Conservation (phyloP, 176 grass and related monocot genomes). For the Eragrostis nindensis region DNA sequence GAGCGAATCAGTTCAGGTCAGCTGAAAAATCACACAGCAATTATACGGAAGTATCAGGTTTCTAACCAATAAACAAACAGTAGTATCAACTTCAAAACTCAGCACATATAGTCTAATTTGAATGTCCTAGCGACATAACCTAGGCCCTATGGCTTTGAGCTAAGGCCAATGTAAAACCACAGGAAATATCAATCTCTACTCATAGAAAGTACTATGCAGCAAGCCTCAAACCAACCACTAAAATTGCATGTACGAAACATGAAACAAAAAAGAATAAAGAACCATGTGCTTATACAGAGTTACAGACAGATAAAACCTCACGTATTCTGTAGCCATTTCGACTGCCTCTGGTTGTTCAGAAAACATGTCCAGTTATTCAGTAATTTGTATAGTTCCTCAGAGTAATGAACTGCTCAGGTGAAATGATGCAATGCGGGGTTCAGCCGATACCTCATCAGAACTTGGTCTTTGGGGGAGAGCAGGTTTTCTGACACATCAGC, state of each 20-base stretch:
- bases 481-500: constrained; percentile 43
- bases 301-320: neutral
- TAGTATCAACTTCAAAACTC: neutral
- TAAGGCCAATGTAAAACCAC: neutral
- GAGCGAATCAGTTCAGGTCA: neutral
- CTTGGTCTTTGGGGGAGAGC: constrained; percentile 43
- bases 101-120: neutral
- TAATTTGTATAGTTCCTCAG: neutral
- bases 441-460: constrained; percentile 58
- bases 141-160: neutral
- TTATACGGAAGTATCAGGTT: neutral
- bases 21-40: neutral
- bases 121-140: neutral
- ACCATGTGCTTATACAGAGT: neutral
- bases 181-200: neutral
- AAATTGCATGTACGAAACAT: neutral
- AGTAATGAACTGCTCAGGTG: neutral
- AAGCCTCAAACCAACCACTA: neutral
- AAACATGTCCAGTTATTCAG: neutral
- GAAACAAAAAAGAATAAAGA: neutral
- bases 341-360: neutral
- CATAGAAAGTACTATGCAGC: neutral
- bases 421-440: constrained; percentile 1
- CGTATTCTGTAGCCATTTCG: neutral
- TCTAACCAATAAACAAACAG: neutral